A percentile compares a stretch with the other conserved stretches of the same genome.
phyloP scores from a whole-genome alignment of 2,329 filamentous ascomycete genomes.

The Colletotrichum filicis region DNA sequence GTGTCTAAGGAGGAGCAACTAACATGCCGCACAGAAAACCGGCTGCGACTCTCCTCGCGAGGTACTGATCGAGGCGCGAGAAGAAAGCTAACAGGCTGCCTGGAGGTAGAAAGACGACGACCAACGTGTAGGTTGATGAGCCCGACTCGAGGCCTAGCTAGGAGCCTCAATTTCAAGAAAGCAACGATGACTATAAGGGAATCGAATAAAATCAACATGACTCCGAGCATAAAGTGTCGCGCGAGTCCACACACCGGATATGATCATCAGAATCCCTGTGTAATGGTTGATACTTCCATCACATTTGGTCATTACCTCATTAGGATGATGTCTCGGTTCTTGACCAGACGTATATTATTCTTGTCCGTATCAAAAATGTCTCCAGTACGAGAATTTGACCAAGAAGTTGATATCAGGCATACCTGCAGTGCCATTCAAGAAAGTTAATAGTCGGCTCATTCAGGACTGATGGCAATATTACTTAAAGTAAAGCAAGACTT shows the following conservation, averaged over 20 bases:
- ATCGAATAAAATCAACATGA: not conserved
- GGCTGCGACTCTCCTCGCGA: conserved; percentile 29
- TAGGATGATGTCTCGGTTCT: conserved; percentile 59
- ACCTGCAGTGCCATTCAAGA: not conserved
- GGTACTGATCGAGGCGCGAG: conserved; percentile 50
- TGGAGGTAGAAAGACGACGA: conserved; percentile 62
- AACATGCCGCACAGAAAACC: conserved; percentile 34
- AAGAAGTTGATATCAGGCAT: conserved; percentile 46
- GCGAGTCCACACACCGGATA: conserved; percentile 56
- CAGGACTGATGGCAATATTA: not conserved
- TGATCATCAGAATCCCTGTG: conserved; percentile 67
- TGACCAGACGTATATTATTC: conserved; percentile 54
- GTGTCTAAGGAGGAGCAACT: conserved; percentile 26
- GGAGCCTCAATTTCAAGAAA: conserved; percentile 56
- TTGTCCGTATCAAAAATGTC: conserved; percentile 45
- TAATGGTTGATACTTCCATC: conserved; percentile 66
- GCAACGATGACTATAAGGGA: conserved; percentile 58
- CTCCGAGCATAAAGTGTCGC: not conserved
- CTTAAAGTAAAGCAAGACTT: not conserved
- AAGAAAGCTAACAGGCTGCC: conserved; percentile 64
- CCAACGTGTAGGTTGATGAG: conserved; percentile 60
- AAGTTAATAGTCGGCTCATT: not conserved
- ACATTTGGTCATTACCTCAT: conserved; percentile 54
- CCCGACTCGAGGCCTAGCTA: conserved; percentile 59
- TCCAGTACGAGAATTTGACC: conserved; percentile 43